These are phyloP conservation scores for Rubroboletus pulcherrimus DNA, from an alignment of 768 basidiomycete species.

Conservation along the genomic window DNA sequence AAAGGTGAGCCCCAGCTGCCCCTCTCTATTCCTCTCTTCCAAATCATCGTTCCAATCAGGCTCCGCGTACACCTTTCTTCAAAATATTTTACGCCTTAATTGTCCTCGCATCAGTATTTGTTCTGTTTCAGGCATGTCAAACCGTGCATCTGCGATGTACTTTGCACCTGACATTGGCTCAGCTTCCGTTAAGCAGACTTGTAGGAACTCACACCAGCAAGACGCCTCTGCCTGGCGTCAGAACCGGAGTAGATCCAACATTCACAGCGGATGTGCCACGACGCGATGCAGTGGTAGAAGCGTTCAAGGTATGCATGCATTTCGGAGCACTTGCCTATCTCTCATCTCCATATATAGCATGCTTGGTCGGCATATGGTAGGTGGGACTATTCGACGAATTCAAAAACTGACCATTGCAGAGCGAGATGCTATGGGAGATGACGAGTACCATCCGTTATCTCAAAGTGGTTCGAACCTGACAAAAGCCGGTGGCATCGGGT, in stretches of 20 bases:
- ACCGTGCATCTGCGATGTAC: not conserved
- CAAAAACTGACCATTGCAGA: conserved; percentile 43
- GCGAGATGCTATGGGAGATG: conserved; percentile 84
- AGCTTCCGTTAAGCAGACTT: conserved; percentile 19
- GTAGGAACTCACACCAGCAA: conserved; percentile 1
- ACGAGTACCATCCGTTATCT: conserved; percentile 88
- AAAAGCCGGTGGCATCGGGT: conserved; percentile 76
- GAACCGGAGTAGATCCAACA: conserved; percentile 10
- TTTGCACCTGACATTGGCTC: not conserved
- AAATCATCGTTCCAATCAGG: conserved; percentile 4
- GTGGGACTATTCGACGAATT: conserved; percentile 15
- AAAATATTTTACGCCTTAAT: conserved; percentile 12
- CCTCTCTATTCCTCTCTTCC: not conserved
- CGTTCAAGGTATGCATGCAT: conserved; percentile 62
- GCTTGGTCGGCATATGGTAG: conserved; percentile 84
- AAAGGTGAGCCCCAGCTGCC: conserved; percentile 1
- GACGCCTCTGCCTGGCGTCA: conserved; percentile 18
- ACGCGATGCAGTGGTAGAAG: conserved; percentile 67
- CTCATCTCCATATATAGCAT: conserved; percentile 46
- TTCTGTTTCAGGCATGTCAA: conserved; percentile 21
- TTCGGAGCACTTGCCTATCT: not conserved
- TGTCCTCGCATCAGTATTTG: conserved; percentile 4
- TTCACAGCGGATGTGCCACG: conserved; percentile 57
- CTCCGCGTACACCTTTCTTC: not conserved
- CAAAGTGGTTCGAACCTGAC: conserved; percentile 76